These are phyloP conservation scores for Tolypocladium guangdongense DNA, from an alignment of 2,329 filamentous ascomycete genomes.

Conservation along the genomic window DNA sequence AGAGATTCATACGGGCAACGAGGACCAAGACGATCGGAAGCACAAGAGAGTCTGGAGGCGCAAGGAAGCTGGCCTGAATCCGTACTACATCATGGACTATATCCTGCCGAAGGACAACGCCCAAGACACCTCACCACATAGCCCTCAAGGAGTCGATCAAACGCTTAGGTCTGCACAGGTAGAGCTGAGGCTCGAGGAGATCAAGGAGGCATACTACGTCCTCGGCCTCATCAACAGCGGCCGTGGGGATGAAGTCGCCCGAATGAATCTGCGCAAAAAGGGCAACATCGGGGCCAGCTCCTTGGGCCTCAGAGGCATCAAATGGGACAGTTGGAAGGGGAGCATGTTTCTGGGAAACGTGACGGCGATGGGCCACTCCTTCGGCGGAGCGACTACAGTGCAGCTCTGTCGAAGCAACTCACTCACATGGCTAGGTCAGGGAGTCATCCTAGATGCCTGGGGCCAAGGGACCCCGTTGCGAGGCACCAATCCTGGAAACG, in stretches of 20 bases:
- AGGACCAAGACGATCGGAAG: conserved; percentile 13
- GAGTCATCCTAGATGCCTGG: conserved; percentile 58
- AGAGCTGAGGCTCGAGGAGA: conserved; percentile 50
- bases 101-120: conserved; percentile 49
- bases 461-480: conserved; percentile 35
- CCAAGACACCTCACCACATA: conserved; percentile 39
- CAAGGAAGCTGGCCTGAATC: conserved; percentile 11
- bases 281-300: conserved; percentile 50
- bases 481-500: conserved; percentile 31
- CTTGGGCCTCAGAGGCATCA: conserved; percentile 41
- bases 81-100: conserved; percentile 45
- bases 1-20: conserved; percentile 10
- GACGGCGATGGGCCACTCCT: conserved; percentile 55
- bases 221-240: conserved; percentile 45
- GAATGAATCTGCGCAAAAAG: conserved; percentile 42
- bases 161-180: conserved; percentile 51
- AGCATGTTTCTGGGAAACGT: conserved; percentile 45
- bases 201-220: conserved; percentile 50
- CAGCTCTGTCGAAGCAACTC: conserved; percentile 46
- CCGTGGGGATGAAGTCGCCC: conserved; percentile 36
- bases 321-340: conserved; percentile 46
- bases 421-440: conserved; percentile 47
- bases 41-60: conserved; percentile 20
- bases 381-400: conserved; percentile 53
- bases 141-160: conserved; percentile 47